phyloP scores from a whole-genome alignment of 192 early-diverging fungal genomes.

The Funneliformis geosporum region DNA sequence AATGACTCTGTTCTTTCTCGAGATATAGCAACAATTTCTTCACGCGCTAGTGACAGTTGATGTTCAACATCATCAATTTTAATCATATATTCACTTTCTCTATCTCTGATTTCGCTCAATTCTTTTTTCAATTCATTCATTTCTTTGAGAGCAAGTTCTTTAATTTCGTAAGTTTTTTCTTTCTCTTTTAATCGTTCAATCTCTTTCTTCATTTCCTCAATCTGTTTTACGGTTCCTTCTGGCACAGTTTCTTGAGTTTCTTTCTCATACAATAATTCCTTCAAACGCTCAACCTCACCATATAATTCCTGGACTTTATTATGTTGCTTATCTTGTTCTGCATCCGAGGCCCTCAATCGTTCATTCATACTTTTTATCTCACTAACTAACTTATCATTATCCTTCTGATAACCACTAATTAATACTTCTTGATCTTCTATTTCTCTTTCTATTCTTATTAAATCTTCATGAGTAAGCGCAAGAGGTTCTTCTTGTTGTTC shows the following conservation, averaged over 20 bases:
- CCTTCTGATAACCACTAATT: constrained; percentile 14
- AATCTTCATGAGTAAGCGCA: constrained; percentile 13
- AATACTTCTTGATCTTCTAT: constrained; percentile 29
- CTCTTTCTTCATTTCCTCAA: constrained; percentile 32
- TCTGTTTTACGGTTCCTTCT: constrained; percentile 14
- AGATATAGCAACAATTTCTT: constrained; percentile 1
- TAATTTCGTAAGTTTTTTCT: constrained; percentile 14
- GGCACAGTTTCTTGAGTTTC: constrained; percentile 17
- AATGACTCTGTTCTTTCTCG: constrained; percentile 4
- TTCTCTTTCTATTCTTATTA: constrained; percentile 28
- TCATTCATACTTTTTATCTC: constrained; percentile 20
- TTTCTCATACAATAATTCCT: not conserved
- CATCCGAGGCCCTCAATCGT: not conserved
- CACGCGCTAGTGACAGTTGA: constrained; percentile 5
- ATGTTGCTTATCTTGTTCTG: constrained; percentile 1
- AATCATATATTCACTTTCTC: constrained; percentile 26
- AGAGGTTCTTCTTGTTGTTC: constrained; percentile 29
- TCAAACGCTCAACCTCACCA: constrained; percentile 20
- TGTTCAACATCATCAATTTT: constrained; percentile 25
- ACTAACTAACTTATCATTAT: constrained; percentile 24
- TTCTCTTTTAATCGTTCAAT: constrained; percentile 25
- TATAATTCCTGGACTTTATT: not conserved
- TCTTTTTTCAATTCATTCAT: constrained; percentile 26
- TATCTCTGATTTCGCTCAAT: not conserved
- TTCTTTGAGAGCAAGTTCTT: constrained; percentile 20